Percentiles rank a stretch among this genome's conserved stretches.
phyloP scores from a whole-genome alignment of 345 rosid genomes.

The Litchi chinensis region DNA sequence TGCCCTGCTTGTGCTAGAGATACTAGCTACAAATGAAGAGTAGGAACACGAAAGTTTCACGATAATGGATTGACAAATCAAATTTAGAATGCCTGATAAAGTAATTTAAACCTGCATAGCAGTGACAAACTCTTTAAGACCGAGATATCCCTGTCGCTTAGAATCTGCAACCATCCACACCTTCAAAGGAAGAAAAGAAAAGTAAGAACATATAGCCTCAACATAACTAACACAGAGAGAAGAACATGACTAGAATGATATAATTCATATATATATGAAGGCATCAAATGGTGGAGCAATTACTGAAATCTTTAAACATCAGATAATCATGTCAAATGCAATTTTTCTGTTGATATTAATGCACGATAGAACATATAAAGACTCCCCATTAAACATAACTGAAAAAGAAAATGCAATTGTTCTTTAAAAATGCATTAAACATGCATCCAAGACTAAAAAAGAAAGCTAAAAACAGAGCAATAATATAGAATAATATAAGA shows the following conservation, averaged over 20 bases:
- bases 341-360: no score
- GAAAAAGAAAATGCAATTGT: no score
- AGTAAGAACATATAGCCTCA: conserved; percentile 2
- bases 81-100: not conserved
- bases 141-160: conserved; percentile 81
- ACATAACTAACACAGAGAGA: not conserved
- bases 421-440: no score
- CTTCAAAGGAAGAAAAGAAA: conserved; percentile 34
- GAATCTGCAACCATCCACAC: conserved; percentile 95
- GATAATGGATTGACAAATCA: not conserved
- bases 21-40: conserved; percentile 60
- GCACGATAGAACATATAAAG: no score
- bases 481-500: no score
- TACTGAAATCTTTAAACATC: not conserved
- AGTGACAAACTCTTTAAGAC: conserved; percentile 65
- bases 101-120: conserved; percentile 67
- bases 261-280: not conserved
- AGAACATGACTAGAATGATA: not conserved
- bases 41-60: conserved; percentile 23
- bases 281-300: not conserved
- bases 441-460: no score
- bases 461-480: no score
- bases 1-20: conserved; percentile 72
- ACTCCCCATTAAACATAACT: no score
- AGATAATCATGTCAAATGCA: no score